Conservation (phyloP, 805 yeast species). For the Saccharomycopsis fermentans region DNA sequence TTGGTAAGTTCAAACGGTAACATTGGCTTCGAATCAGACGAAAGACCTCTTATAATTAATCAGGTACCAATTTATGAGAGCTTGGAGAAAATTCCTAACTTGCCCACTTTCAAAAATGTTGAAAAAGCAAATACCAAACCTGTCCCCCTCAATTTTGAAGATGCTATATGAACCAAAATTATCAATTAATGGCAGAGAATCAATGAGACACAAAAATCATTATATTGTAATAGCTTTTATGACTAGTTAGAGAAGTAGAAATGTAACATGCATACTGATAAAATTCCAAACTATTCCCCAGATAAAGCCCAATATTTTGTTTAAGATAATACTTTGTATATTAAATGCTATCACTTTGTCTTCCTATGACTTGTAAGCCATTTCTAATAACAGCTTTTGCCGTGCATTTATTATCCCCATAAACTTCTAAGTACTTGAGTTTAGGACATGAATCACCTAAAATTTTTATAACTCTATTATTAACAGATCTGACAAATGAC, state of each 20-base stretch:
- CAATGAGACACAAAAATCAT: background rate
- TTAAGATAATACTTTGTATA: too few species aligned
- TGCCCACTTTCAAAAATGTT: constrained; percentile 54
- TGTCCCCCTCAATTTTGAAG: background rate
- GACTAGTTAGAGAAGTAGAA: too few species aligned
- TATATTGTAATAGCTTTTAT: too few species aligned
- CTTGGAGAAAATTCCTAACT: constrained; percentile 24
- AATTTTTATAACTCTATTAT: constrained; percentile 53
- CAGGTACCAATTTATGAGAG: constrained; percentile 24
- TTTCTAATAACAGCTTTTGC: constrained; percentile 39
- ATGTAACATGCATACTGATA: too few species aligned
- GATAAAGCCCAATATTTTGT: too few species aligned
- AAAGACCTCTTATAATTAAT: constrained; percentile 36
- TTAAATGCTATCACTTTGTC: constrained; percentile 55
- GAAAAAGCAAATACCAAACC: constrained; percentile 43
- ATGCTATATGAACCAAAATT: background rate
- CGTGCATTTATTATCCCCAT: constrained; percentile 67
- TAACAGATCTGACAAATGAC: constrained; percentile 72
- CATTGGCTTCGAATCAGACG: constrained; percentile 28
- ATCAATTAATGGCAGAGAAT: background rate
- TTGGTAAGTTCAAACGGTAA: constrained; percentile 28
- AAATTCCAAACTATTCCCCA: too few species aligned
- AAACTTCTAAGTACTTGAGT: constrained; percentile 62
- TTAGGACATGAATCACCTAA: constrained; percentile 51
- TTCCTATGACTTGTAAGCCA: constrained; percentile 58